These are phyloP conservation scores for Lactarius sp. DNA, from an alignment of 768 basidiomycete genomes.

Conservation along the genomic window DNA sequence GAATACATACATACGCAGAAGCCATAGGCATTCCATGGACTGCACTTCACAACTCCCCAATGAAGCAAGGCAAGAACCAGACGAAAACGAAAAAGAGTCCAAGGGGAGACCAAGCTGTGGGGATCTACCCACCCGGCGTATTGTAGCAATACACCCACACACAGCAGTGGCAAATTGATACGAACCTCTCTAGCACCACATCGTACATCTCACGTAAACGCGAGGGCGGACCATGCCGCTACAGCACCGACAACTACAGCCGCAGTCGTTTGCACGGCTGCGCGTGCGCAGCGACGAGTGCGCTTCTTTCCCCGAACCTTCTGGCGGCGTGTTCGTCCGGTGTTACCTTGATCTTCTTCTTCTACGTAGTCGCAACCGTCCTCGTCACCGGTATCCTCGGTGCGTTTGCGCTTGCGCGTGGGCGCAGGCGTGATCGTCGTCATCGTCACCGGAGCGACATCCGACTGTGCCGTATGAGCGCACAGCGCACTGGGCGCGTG, in stretches of 20 bases:
- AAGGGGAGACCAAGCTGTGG: not conserved
- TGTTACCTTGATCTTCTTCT: not conserved
- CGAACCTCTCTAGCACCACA: not conserved
- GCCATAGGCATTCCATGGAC: conserved; percentile 6
- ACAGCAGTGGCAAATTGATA: not conserved
- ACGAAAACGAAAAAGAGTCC: not conserved
- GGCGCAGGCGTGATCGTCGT: not conserved
- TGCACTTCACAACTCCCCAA: not conserved
- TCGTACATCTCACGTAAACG: conserved; percentile 28
- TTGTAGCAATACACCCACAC: not conserved
- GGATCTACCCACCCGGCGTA: conserved; percentile 3
- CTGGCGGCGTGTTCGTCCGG: conserved; percentile 13
- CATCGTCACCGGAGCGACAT: conserved; percentile 22
- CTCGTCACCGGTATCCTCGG: conserved; percentile 28
- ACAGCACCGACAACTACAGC: conserved; percentile 64
- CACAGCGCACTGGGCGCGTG: conserved; percentile 20
- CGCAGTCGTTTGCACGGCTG: conserved; percentile 54
- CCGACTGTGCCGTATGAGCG: conserved; percentile 30
- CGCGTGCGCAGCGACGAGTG: conserved; percentile 40
- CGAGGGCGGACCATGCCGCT: conserved; percentile 68
- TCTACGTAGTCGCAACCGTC: conserved; percentile 4
- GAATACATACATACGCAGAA: conserved; percentile 22
- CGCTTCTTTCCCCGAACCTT: conserved; percentile 28
- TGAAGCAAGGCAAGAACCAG: not conserved
- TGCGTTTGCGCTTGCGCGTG: conserved; percentile 34